Percentiles rank a stretch among this genome's conserved stretches.
phyloP scores from a whole-genome alignment of 257 asterid genomes.

The Gentiana macrophylla region DNA sequence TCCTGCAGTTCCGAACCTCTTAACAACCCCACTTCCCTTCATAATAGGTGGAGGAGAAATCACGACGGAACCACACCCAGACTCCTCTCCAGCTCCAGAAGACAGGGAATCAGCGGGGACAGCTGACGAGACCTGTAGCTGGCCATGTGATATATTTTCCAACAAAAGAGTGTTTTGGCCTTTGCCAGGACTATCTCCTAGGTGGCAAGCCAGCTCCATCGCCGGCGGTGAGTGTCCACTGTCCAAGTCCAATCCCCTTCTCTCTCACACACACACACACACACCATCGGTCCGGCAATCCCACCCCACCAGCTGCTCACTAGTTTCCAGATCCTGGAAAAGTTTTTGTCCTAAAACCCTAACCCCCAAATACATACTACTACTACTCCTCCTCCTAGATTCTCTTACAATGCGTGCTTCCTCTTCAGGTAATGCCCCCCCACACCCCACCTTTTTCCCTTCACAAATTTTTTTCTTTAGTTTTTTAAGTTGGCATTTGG shows the following conservation, averaged over 20 bases:
- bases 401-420: slow-evolving; percentile 75
- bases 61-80: slow-evolving; percentile 57
- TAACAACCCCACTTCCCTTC: slow-evolving; percentile 65
- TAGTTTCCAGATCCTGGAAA: too few species aligned
- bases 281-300: too few species aligned
- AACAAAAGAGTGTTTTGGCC: slow-evolving; percentile 39
- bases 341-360: too few species aligned
- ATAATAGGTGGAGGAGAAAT: slow-evolving; percentile 60
- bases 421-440: slow-evolving; percentile 45
- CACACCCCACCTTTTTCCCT: neutral
- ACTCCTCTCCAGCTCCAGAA: slow-evolving; percentile 28
- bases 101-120: slow-evolving; percentile 61
- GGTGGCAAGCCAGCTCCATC: slow-evolving; percentile 50
- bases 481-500: neutral
- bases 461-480: slow-evolving; percentile 4
- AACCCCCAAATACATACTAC: too few species aligned
- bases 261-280: too few species aligned
- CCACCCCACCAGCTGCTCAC: too few species aligned
- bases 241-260: too few species aligned
- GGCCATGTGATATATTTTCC: slow-evolving; percentile 91
- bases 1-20: slow-evolving; percentile 66
- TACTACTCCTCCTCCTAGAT: too few species aligned
- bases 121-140: slow-evolving; percentile 70
- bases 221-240: slow-evolving; percentile 22
- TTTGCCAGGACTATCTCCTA: slow-evolving; percentile 45